A percentile compares a stretch with the other conserved stretches of the same genome.
Conservation (phyloP, 257 asterid genomes). For the Coffea eugenioides region DNA sequence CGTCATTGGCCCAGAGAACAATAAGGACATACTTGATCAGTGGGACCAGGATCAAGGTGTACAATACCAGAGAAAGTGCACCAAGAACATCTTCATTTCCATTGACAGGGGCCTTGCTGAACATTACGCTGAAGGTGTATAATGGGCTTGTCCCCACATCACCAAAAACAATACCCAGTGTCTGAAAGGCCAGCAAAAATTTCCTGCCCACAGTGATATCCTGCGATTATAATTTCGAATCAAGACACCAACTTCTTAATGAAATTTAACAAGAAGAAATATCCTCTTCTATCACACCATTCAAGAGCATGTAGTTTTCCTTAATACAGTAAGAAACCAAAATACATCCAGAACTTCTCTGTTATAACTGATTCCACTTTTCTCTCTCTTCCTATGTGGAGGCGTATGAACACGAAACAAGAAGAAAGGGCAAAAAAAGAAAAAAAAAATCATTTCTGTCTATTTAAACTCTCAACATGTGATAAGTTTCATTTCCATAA, state of each 20-base stretch:
- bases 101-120: slow-evolving; percentile 93
- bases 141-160: slow-evolving; percentile 98
- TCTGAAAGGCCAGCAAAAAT: slow-evolving; percentile 70
- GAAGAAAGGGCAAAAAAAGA: no score
- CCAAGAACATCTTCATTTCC: slow-evolving; percentile 93
- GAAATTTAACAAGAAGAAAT: not conserved
- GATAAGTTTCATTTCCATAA: not conserved
- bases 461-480: not conserved
- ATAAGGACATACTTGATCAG: slow-evolving; percentile 83
- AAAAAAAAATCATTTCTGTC: not conserved
- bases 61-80: slow-evolving; percentile 84
- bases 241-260: slow-evolving; percentile 26
- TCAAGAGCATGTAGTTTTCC: not conserved
- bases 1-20: slow-evolving; percentile 98
- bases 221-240: slow-evolving; percentile 49
- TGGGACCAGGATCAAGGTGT: slow-evolving; percentile 84
- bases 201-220: slow-evolving; percentile 76
- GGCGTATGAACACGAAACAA: not conserved
- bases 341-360: not conserved
- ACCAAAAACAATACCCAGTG: slow-evolving; percentile 93
- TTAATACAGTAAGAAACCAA: not conserved
- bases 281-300: not conserved
- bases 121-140: slow-evolving; percentile 97
- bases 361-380: not conserved
- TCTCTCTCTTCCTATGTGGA: not conserved